A percentile compares a stretch with the other conserved stretches of the same genome.
Evolutionary conservation across 176 grass and related monocot genomes (phyloP).

Genomic region (Melocanna baccifera): DNA sequence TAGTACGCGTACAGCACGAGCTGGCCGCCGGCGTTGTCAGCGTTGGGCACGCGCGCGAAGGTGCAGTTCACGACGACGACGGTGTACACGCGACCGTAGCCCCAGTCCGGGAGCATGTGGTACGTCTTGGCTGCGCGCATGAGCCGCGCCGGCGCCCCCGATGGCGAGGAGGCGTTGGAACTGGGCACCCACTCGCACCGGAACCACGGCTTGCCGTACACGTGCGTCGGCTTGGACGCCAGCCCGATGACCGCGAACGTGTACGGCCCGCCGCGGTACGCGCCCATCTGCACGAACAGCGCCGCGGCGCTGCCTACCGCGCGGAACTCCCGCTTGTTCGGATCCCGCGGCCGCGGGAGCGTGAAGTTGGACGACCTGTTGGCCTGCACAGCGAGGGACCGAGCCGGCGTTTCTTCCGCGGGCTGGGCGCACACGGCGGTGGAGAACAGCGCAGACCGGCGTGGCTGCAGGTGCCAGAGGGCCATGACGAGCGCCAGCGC

Average conservation of each 20-base stretch:
- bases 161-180: not conserved
- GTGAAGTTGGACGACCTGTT: not conserved
- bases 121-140: not conserved
- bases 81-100: no score
- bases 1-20: not conserved
- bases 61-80: not conserved
- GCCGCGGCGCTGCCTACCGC: constrained; percentile 71
- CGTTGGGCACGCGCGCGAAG: not conserved
- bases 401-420: not conserved
- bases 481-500: not conserved
- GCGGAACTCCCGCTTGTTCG: constrained; percentile 56
- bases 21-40: not conserved
- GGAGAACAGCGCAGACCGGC: not conserved
- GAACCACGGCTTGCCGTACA: constrained; percentile 80
- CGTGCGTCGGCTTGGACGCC: constrained; percentile 78
- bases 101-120: not conserved
- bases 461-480: not conserved
- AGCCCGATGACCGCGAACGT: constrained; percentile 76
- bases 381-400: no score
- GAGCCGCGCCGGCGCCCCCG: no score
- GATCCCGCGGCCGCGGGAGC: not conserved
- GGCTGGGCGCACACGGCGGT: not conserved
- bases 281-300: constrained; percentile 89
- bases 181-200: constrained; percentile 64
- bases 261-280: constrained; percentile 76